A percentile compares a stretch with the other conserved stretches of the same genome.
phyloP scores from a whole-genome alignment of 2,329 filamentous ascomycete genomes.

The Fusarium duplospermum region DNA sequence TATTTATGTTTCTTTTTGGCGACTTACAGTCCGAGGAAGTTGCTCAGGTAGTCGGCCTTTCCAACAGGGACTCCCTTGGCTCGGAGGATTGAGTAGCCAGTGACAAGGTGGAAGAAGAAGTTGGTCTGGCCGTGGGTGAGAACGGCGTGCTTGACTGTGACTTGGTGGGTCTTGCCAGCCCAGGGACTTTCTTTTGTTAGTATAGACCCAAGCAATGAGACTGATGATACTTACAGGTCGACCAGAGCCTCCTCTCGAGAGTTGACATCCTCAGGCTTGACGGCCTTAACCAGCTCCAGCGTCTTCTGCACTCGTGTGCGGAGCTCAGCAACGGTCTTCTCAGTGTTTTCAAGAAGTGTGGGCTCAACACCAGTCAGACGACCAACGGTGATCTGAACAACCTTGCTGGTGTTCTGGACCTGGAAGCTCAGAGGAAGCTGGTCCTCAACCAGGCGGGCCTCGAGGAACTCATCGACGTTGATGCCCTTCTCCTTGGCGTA shows the following conservation, averaged over 20 bases:
- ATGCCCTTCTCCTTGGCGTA: slow-evolving; percentile 32
- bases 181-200: slow-evolving; percentile 2
- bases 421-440: slow-evolving; percentile 35
- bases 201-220: fast-evolving
- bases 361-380: slow-evolving; percentile 33
- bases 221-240: slow-evolving; percentile 2
- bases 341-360: slow-evolving; percentile 11
- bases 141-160: slow-evolving; percentile 23
- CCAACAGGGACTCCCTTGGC: slow-evolving; percentile 34
- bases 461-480: slow-evolving; percentile 20
- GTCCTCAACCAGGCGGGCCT: slow-evolving; percentile 34
- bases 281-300: slow-evolving; percentile 13
- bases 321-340: slow-evolving; percentile 29
- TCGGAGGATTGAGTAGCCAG: slow-evolving; percentile 30
- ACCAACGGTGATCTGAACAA: slow-evolving; percentile 19
- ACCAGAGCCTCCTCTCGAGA: slow-evolving; percentile 20
- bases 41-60: slow-evolving; percentile 27
- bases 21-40: slow-evolving; percentile 18
- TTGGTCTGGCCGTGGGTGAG: slow-evolving; percentile 26
- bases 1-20: neutral
- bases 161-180: slow-evolving; percentile 20
- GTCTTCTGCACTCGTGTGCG: slow-evolving; percentile 30
- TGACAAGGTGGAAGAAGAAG: slow-evolving; percentile 36
- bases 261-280: slow-evolving; percentile 23
- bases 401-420: slow-evolving; percentile 32